Percentiles rank a stretch among this genome's conserved stretches.
phyloP scores from a whole-genome alignment of 1,284 basidiomycete species.

The Coriolopsis trogii region DNA sequence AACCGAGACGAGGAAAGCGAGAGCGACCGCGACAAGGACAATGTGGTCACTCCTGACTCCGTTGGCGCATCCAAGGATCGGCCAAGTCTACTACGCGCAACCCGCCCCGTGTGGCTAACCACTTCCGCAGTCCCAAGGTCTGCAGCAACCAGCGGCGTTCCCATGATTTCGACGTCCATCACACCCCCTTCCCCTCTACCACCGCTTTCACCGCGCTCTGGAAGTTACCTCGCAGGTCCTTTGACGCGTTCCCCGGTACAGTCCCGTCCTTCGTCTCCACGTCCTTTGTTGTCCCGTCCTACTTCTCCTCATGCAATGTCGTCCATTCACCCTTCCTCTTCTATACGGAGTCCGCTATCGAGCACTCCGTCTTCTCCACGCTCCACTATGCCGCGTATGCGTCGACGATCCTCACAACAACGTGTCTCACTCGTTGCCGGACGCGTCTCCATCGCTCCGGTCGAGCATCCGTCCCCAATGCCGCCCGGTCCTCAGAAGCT shows the following conservation, averaged over 20 bases:
- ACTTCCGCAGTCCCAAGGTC: constrained; percentile 25
- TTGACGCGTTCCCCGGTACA: constrained; percentile 35
- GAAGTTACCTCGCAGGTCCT: constrained; percentile 32
- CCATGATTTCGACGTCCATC: constrained; percentile 19
- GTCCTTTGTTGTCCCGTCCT: constrained; percentile 30
- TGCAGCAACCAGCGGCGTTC: constrained; percentile 18
- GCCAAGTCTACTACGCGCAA: constrained; percentile 16
- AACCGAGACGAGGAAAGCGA: constrained; percentile 33
- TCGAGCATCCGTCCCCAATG: constrained; percentile 66
- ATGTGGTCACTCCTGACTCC: constrained; percentile 7
- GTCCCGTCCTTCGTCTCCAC: constrained; percentile 37
- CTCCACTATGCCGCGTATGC: constrained; percentile 51
- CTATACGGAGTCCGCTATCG: constrained; percentile 30
- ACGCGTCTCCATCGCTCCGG: constrained; percentile 71
- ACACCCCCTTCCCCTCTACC: constrained; percentile 21
- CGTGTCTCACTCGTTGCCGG: constrained; percentile 81
- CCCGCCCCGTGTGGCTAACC: constrained; percentile 27
- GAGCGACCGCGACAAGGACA: constrained; percentile 19
- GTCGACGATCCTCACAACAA: constrained; percentile 78
- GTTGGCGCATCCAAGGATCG: constrained; percentile 12
- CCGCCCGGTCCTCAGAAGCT: constrained; percentile 61
- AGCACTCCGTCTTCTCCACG: constrained; percentile 46
- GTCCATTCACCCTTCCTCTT: neutral
- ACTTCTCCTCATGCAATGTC: constrained; percentile 24
- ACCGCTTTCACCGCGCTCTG: constrained; percentile 22